phyloP scores from a whole-genome alignment of 2,329 filamentous ascomycete genomes.

The Chrysoporthe puriensis region DNA sequence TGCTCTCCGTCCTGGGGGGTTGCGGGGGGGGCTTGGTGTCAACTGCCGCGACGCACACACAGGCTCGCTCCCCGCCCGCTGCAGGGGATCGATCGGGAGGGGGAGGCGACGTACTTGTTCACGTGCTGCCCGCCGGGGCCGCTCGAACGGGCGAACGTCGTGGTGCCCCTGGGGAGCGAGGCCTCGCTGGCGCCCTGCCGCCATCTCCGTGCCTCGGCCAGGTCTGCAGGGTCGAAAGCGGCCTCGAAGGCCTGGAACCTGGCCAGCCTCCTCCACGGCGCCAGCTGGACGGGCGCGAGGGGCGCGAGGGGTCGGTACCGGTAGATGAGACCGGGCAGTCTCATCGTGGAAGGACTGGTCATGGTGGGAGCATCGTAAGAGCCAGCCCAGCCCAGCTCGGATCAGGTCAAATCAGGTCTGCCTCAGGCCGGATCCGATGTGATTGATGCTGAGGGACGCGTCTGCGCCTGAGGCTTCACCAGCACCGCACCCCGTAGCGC shows the following conservation, averaged over 20 bases:
- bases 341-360: conserved; percentile 13
- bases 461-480: not conserved
- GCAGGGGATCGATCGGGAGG: no score
- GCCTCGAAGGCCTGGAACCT: conserved; percentile 55
- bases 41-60: no score
- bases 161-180: conserved; percentile 54
- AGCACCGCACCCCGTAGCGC: not conserved
- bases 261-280: conserved; percentile 26
- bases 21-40: no score
- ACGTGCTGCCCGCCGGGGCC: conserved; percentile 66
- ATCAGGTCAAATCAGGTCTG: no score
- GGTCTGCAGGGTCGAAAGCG: conserved; percentile 51
- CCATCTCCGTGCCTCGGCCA: conserved; percentile 58
- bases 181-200: conserved; percentile 47
- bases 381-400: not conserved
- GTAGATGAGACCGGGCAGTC: conserved; percentile 16
- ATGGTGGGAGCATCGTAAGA: conserved; percentile 20
- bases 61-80: not conserved
- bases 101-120: conserved; percentile 55
- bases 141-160: conserved; percentile 60
- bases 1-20: conserved; percentile 57
- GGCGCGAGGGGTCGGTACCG: conserved; percentile 1
- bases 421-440: no score
- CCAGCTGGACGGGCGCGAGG: conserved; percentile 20
- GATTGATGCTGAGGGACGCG: not conserved